Base-by-base conservation (phyloP, 1,139 yeast species). In the Scheffersomyces segobiensis region DNA sequence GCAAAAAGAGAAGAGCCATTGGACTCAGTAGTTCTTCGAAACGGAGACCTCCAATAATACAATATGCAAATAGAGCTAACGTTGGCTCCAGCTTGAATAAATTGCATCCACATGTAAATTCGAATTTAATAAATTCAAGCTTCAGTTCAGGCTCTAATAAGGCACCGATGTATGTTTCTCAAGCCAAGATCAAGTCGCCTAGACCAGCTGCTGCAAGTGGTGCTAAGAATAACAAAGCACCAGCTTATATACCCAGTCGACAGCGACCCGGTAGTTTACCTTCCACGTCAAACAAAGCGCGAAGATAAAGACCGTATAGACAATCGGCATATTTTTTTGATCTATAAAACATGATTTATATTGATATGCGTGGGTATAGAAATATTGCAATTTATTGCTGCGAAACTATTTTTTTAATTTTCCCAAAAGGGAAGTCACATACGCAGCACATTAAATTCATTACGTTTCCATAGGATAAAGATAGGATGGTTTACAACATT, bases 221-320 rank as follows among this genome's bases (percentile, higher is more conserved):
- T 32, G 42, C 42, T 3, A 32, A 32, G 17, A 32, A 32, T 32
- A 32, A 32, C 42, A 32, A 32, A 32, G 78, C 77, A 0, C 78
- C 78, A 14, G 57, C 67, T n/a, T 74, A 72, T 58, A 67, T 71
- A 26, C 76, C 76, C 5, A 61, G 65, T 53, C 63, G 72, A 53
- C 58, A 59, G 42, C 42, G 42, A 12, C 42, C 42, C 3, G 42
- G 42, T 12, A 32, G 42, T 32, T 32, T 32, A 17, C 17, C 7
- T 32, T 32, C 42, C 42, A 10, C 42, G 8, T 2, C 42, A 12
- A 32, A 32, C 42, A 7, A 17, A 32, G 42, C 42, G 17, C 42
- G 17, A 32, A 4, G 42, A 32, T 32, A 32, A 12, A 10, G 2
- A 32, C 17, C 42, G 12, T 32, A 32, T 32, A 32, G 42, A 32